Evolutionary conservation across 2,329 filamentous ascomycete genomes (phyloP).

Genomic region (Microsporum canis): DNA sequence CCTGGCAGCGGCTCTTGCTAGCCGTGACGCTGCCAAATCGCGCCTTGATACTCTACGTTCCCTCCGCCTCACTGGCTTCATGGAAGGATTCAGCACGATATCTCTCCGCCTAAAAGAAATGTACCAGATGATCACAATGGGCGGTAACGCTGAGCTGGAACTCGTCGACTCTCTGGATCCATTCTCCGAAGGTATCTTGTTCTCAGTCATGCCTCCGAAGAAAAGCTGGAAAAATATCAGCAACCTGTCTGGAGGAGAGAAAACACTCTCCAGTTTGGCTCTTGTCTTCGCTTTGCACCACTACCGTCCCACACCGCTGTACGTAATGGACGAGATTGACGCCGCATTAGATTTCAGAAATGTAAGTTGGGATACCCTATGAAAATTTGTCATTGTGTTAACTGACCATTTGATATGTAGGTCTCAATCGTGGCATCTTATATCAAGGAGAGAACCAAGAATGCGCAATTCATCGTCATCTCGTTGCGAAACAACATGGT

Average conservation of each 20-base stretch:
- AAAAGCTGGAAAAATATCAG: slow-evolving; percentile 99
- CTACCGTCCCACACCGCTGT: slow-evolving; percentile 92
- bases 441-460: slow-evolving; percentile 98
- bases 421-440: slow-evolving; percentile 97
- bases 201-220: slow-evolving; percentile 98
- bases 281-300: slow-evolving; percentile 97
- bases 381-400: neutral
- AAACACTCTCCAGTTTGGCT: slow-evolving; percentile 85
- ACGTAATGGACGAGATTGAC: slow-evolving; percentile 99
- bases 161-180: slow-evolving; percentile 92
- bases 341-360: slow-evolving; percentile 96
- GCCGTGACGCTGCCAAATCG: slow-evolving; percentile 80
- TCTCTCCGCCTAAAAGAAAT: slow-evolving; percentile 95
- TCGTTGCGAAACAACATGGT: slow-evolving; percentile 95
- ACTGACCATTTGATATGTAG: slow-evolving; percentile 34
- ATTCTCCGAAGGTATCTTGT: slow-evolving; percentile 92
- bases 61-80: slow-evolving; percentile 87
- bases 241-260: slow-evolving; percentile 91
- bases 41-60: slow-evolving; percentile 85
- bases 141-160: slow-evolving; percentile 93
- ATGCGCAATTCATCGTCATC: slow-evolving; percentile 98
- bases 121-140: slow-evolving; percentile 99
- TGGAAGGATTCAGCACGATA: slow-evolving; percentile 92
- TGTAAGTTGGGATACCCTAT: slow-evolving; percentile 49
- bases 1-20: slow-evolving; percentile 61